phyloP scores from a whole-genome alignment of 805 yeast genomes.

The Kodamaea leandrae region DNA sequence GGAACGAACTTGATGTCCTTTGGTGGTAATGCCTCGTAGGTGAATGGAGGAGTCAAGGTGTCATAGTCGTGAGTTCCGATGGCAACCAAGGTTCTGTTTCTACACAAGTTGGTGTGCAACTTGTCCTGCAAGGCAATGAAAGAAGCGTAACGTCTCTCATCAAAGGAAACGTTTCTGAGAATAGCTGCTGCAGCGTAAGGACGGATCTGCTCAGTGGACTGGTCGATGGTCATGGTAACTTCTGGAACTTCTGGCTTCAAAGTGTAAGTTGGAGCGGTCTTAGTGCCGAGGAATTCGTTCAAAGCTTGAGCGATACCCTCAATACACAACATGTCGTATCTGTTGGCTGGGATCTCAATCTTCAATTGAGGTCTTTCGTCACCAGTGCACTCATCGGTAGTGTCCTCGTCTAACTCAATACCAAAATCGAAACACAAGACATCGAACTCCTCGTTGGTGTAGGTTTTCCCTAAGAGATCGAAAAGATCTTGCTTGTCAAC shows the following conservation, averaged over 20 bases:
- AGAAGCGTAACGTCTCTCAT: constrained; percentile 84
- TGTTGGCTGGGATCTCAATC: constrained; percentile 96
- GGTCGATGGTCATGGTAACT: constrained; percentile 65
- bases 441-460: constrained; percentile 87
- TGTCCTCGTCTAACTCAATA: constrained; percentile 95
- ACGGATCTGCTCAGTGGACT: constrained; percentile 71
- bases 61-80: constrained; percentile 97
- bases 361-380: constrained; percentile 95
- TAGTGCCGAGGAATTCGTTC: constrained; percentile 80
- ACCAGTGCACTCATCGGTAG: constrained; percentile 69
- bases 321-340: constrained; percentile 96
- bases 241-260: constrained; percentile 61
- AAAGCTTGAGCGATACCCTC: constrained; percentile 97
- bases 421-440: constrained; percentile 98
- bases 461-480: constrained; percentile 60
- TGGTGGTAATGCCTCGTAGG: constrained; percentile 83
- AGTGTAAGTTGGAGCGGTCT: constrained; percentile 62
- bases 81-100: constrained; percentile 96
- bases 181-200: constrained; percentile 97
- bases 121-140: constrained; percentile 96
- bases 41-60: constrained; percentile 74
- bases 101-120: constrained; percentile 90
- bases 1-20: constrained; percentile 72
- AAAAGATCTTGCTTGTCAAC: constrained; percentile 93
- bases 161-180: constrained; percentile 77